Base-by-base conservation (phyloP, 139 green algal genomes). In the Prasinococcaceae sp. region DNA sequence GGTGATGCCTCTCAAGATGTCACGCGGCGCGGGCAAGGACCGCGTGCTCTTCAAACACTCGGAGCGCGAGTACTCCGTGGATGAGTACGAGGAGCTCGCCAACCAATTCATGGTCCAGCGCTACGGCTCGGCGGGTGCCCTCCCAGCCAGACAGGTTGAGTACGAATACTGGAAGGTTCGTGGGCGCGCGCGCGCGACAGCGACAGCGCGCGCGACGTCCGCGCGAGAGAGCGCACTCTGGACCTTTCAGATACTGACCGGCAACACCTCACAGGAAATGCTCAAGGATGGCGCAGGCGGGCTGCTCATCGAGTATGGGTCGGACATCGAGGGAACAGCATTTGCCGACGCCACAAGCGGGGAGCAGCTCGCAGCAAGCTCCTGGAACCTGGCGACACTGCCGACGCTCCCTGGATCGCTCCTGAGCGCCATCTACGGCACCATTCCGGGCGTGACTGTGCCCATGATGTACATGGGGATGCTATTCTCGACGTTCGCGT, bases 391-490 rank as follows among this genome's bases (percentile, higher is more conserved):
- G 45, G 9, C 16, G 10, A 6, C 45, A 4, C 10, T 23, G 14
- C 26, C 0, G 12, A 14, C 4, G 3, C 45, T 30, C 25, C 16
- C 23, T 16, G 12, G 19, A 38, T 17, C 27, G 22, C 28, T 1
- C 8, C 39, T 42, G 19, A 50, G 16, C 28, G 19, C 32, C 4
- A 26, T 47, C n/a, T 30, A 28, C 19, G 22, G 35, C 24, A 25
- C 37, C 22, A 55, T 64, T 42, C 44, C 76, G 19, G 84, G 84
- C 1, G 58, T 93, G 3, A 87, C 77, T 16, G 53, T 47, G 14
- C 83, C 85, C 38, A 88, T 89, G 80, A 64, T 94, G 55, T 94
- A 94, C 68, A 61, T 85, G 6, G 85, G 84, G 33, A 85, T 82
- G 72, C 66, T 92, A n/a, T 92, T 88, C 55, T 63, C 66, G 53